phyloP scores from a whole-genome alignment of 805 yeast genomes.

The Starmerella vitae region DNA sequence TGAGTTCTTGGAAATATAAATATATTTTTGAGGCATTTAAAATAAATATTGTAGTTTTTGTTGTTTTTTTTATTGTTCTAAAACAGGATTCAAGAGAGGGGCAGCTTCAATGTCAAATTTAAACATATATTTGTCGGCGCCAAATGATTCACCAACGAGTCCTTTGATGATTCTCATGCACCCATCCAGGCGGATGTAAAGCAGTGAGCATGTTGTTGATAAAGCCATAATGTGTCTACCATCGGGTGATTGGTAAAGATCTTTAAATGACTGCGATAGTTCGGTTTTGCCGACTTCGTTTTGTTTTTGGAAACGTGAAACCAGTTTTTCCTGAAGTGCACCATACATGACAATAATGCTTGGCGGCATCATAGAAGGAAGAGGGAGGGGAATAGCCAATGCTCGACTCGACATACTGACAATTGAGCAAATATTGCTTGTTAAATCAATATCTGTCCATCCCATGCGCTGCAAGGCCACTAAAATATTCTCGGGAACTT shows the following conservation, averaged over 20 bases:
- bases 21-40: neutral
- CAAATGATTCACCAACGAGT: slow-evolving; percentile 27
- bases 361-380: slow-evolving; percentile 26
- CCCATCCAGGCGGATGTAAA: slow-evolving; percentile 25
- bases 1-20: neutral
- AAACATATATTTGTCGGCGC: slow-evolving; percentile 15
- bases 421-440: slow-evolving; percentile 22
- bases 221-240: slow-evolving; percentile 20
- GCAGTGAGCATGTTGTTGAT: slow-evolving; percentile 16
- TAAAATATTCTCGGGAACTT: slow-evolving; percentile 17
- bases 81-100: slow-evolving; percentile 1
- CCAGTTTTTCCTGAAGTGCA: neutral
- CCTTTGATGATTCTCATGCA: slow-evolving; percentile 23
- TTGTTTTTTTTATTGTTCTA: too few relatives aligned
- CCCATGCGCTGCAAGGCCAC: slow-evolving; percentile 19
- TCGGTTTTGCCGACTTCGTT: neutral
- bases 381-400: slow-evolving; percentile 19
- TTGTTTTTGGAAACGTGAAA: too few relatives aligned
- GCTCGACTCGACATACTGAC: slow-evolving; percentile 23
- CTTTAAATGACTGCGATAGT: neutral
- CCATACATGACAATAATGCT: slow-evolving; percentile 14
- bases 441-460: slow-evolving; percentile 21
- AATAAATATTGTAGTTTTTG: too few relatives aligned
- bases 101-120: slow-evolving; percentile 11
- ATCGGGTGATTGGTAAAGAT: slow-evolving; percentile 14